These are phyloP conservation scores for Penicillium subrubescens DNA, from an alignment of 495 filamentous ascomycete species.

Conservation along the genomic window DNA sequence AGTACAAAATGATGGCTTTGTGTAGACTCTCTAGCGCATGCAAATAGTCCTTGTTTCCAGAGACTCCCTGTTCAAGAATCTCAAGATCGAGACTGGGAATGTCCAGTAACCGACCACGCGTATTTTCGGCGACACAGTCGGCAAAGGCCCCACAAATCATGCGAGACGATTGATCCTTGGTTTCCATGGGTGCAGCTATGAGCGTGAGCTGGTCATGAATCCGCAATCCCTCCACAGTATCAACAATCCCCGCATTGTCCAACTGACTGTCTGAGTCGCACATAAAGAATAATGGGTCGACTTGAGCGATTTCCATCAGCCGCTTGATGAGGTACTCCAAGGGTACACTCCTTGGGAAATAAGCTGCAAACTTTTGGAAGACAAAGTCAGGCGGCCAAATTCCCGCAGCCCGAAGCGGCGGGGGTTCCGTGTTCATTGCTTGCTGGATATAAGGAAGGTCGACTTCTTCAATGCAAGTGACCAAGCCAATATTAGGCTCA, in stretches of 20 bases:
- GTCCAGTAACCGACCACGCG: constrained; percentile 64
- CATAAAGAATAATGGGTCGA: constrained; percentile 70
- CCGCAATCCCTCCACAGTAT: constrained; percentile 62
- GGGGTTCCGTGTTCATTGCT: constrained; percentile 63
- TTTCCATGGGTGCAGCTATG: constrained; percentile 64
- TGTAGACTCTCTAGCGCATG: constrained; percentile 72
- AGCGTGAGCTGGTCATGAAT: constrained; percentile 74
- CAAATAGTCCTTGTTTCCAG: constrained; percentile 55
- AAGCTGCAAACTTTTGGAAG: constrained; percentile 70
- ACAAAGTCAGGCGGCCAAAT: constrained; percentile 67
- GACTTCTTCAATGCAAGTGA: constrained; percentile 73
- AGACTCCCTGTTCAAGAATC: constrained; percentile 59
- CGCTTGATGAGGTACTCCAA: constrained; percentile 77
- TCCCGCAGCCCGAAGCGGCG: constrained; percentile 72
- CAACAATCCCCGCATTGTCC: constrained; percentile 67
- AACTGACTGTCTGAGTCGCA: constrained; percentile 62
- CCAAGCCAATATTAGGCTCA: constrained; percentile 60
- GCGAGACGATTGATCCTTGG: constrained; percentile 21
- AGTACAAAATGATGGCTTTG: constrained; percentile 77
- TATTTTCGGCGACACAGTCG: constrained; percentile 63
- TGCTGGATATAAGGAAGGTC: constrained; percentile 65
- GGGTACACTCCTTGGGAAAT: constrained; percentile 75
- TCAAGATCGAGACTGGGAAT: constrained; percentile 66
- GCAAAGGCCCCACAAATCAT: constrained; percentile 61
- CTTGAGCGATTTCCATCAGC: constrained; percentile 62